Evolutionary conservation across 768 basidiomycete species (phyloP), one percentile per base, ranked within the genome.

Genomic region (Mycena galopus): DNA sequence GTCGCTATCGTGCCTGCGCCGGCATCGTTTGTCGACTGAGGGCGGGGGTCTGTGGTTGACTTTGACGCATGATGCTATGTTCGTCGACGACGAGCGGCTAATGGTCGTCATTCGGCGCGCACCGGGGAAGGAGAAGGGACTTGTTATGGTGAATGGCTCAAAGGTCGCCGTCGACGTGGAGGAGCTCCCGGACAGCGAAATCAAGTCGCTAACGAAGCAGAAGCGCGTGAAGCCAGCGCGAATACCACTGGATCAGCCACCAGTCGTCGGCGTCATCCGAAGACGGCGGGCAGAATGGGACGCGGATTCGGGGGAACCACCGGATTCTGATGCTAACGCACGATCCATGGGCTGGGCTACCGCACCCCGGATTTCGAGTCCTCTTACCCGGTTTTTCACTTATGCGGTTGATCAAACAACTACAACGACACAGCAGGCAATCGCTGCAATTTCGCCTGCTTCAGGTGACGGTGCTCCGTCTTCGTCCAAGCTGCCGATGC

Each of bases 31-130:
- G 7, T 96, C 96, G 1, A 84, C 88, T 4, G 92, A 93, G 37
- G 97, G 97, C 3, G 97, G 97, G 19, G 98, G 98, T 0, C 82
- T 98, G 23, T 99, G 98, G 98, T 81, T 99, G 30, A 96, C 96
- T 0, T 86, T 98, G 76, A 93, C 91, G 6, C 97, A 99, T 76
- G 94, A 97, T 73, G 90, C 91, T 2, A 81, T 92, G n/a, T 90
- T 91, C 74, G 87, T 93, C 8, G 90, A 91, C 25, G 92, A 94
- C 47, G 96, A 97, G 65, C 89, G 92, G 58, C 83, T 97, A 0
- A 82, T 92, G 58, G 88, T 88, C 16, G 91, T 96, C 70, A 91
- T 97, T 10, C 88, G 94, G 23, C 88, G 92, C 30, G 94, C 92
- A 1, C 90, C 92, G 0, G 88, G 89, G 67, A 92, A 91, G 82